Percentiles rank a stretch among this genome's conserved stretches.
These are phyloP conservation scores for Tuber microsphaerosporum DNA, from an alignment of 495 filamentous ascomycete genomes.

Conservation along the genomic window DNA sequence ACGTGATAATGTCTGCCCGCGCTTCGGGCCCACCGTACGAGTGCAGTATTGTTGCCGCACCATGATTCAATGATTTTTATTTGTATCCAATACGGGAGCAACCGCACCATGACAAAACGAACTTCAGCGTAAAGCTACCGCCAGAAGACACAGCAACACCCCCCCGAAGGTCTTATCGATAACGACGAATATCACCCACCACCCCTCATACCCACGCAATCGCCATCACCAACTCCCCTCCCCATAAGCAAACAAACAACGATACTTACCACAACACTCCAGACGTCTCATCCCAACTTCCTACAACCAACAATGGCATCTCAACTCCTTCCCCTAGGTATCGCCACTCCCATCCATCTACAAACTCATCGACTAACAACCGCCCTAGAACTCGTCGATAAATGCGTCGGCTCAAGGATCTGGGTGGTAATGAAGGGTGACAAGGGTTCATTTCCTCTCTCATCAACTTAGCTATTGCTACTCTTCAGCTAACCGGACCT, in stretches of 20 bases:
- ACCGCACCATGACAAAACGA: background rate
- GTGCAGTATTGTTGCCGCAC: background rate
- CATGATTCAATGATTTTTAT: background rate
- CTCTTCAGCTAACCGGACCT: background rate
- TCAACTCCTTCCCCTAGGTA: constrained; percentile 73
- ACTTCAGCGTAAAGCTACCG: too few species aligned
- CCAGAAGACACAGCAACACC: too few species aligned
- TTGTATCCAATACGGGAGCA: too few species aligned
- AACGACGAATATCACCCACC: background rate
- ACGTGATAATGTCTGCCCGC: background rate
- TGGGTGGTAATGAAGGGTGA: constrained; percentile 99
- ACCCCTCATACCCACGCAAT: background rate
- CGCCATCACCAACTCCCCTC: background rate
- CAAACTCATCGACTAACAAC: constrained; percentile 25
- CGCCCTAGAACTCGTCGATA: constrained; percentile 82
- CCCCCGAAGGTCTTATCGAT: too few species aligned
- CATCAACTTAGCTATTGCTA: background rate
- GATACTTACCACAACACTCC: background rate
- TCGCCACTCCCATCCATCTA: constrained; percentile 7
- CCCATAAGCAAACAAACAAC: background rate
- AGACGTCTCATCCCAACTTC: background rate
- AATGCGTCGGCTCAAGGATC: constrained; percentile 93
- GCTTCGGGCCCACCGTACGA: background rate
- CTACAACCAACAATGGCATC: constrained; percentile 56
- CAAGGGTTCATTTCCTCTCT: constrained; percentile 58